Percentiles rank a stretch among this genome's conserved stretches.
Conservation (phyloP, 73 alveolate genomes). For the Strombidium stylifer region DNA sequence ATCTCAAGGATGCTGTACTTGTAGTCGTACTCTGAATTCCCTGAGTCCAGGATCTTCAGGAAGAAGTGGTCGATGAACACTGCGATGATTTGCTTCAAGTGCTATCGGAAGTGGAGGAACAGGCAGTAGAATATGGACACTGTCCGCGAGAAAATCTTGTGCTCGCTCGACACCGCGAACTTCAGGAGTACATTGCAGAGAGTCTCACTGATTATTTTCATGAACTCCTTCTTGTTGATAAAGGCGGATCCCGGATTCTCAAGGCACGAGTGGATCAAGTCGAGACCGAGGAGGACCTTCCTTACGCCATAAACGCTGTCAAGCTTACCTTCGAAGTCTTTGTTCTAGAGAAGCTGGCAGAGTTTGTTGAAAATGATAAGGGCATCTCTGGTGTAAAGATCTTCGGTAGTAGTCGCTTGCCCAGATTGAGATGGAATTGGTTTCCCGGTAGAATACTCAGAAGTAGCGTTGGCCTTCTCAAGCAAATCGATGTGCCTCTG, state of each 20-base stretch:
- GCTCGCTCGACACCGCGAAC: constrained; percentile 84
- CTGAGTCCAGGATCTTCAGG: constrained; percentile 85
- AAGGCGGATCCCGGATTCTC: constrained; percentile 85
- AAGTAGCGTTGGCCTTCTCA: constrained; percentile 33
- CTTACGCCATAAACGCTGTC: too few species aligned
- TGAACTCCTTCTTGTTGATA: constrained; percentile 68
- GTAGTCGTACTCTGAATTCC: constrained; percentile 72
- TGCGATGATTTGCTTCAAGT: constrained; percentile 81
- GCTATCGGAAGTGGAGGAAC: constrained; percentile 82
- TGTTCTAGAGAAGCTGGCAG: too few species aligned
- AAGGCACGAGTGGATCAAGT: constrained; percentile 84
- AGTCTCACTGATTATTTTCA: constrained; percentile 80
- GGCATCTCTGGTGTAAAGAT: constrained; percentile 66
- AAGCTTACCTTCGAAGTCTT: too few species aligned
- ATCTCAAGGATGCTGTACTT: constrained; percentile 75
- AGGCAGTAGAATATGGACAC: constrained; percentile 84
- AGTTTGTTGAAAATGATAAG: constrained; percentile 58
- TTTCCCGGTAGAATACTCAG: constrained; percentile 44
- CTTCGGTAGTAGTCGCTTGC: constrained; percentile 59
- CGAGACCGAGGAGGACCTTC: too few species aligned
- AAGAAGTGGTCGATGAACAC: constrained; percentile 88
- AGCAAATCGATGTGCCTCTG: constrained; percentile 62
- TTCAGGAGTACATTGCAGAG: constrained; percentile 88
- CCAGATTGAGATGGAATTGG: constrained; percentile 43
- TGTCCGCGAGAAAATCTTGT: constrained; percentile 77